These are phyloP conservation scores for Carex scoparia DNA, from an alignment of 176 grass and related monocot genomes.

Conservation along the genomic window DNA sequence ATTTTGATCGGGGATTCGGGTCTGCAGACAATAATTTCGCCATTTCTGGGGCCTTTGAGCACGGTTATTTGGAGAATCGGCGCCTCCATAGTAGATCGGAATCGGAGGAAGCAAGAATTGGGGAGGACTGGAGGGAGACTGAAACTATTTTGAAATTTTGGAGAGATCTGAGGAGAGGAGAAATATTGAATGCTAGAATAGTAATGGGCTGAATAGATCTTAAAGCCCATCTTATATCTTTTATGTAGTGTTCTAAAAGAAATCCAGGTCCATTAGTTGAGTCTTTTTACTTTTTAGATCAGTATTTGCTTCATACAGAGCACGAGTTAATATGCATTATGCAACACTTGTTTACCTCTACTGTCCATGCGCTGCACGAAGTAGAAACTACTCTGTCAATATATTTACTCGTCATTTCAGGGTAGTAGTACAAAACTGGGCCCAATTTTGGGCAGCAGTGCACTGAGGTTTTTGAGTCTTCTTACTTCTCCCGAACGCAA, in stretches of 20 bases:
- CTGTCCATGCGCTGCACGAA: no score
- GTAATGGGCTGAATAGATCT: not conserved
- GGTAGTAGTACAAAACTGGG: no score
- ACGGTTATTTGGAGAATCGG: slow-evolving; percentile 59
- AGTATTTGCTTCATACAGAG: no score
- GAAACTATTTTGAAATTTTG: no score
- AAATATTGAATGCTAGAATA: not conserved
- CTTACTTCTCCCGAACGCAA: no score
- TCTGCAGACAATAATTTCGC: slow-evolving; percentile 33
- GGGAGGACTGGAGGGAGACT: not conserved
- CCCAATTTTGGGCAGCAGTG: no score
- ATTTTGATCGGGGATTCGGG: slow-evolving; percentile 31
- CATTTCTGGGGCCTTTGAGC: slow-evolving; percentile 63
- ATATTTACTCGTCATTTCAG: no score
- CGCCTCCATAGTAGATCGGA: slow-evolving; percentile 35
- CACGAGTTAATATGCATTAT: no score
- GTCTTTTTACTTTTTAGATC: no score
- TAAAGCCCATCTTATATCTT: not conserved
- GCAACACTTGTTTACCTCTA: no score
- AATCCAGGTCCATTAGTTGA: not conserved
- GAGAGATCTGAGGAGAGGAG: not conserved
- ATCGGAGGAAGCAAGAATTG: not conserved
- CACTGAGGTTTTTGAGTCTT: no score
- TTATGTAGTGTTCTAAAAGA: not conserved
- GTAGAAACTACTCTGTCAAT: no score